Percentiles rank a stretch among this genome's conserved stretches.
Conservation (phyloP, 495 filamentous ascomycete species). For the Sporormia fimetaria region DNA sequence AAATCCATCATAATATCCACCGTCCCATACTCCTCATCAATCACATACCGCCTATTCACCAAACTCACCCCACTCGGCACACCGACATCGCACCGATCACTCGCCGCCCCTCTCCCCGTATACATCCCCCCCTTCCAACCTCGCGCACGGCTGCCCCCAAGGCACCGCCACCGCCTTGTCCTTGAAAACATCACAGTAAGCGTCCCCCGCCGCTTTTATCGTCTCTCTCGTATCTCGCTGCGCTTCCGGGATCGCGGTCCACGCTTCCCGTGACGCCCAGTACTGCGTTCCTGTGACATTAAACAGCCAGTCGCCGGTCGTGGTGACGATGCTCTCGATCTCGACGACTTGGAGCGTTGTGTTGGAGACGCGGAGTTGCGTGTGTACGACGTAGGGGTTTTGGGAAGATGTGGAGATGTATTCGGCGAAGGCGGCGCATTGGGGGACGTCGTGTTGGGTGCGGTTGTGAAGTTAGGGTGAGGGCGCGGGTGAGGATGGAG, state of each 20-base stretch:
- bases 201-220: slow-evolving; percentile 23
- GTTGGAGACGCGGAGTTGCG: slow-evolving; percentile 36
- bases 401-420: slow-evolving; percentile 36
- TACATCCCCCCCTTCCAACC: slow-evolving; percentile 39
- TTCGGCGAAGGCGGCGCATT: slow-evolving; percentile 44
- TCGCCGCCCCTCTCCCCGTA: slow-evolving; percentile 15
- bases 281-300: slow-evolving; percentile 17
- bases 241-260: slow-evolving; percentile 8
- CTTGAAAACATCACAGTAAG: slow-evolving; percentile 21
- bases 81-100: slow-evolving; percentile 13
- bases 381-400: slow-evolving; percentile 41
- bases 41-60: slow-evolving; percentile 39
- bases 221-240: slow-evolving; percentile 12
- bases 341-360: slow-evolving; percentile 13
- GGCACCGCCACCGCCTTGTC: slow-evolving; percentile 23
- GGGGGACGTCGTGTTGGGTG: slow-evolving; percentile 37
- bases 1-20: slow-evolving; percentile 40
- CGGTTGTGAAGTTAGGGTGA: slow-evolving; percentile 41
- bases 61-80: slow-evolving; percentile 27
- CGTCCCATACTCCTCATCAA: slow-evolving; percentile 40
- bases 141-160: slow-evolving; percentile 30
- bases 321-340: slow-evolving; percentile 16
- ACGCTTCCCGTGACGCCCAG: slow-evolving; percentile 14
- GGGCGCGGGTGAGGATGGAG: slow-evolving; percentile 34
- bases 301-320: slow-evolving; percentile 22